Percentiles rank a stretch among this genome's conserved stretches.
Evolutionary conservation across 345 rosid genomes (phyloP).

Genomic region (Mercurialis annua): DNA sequence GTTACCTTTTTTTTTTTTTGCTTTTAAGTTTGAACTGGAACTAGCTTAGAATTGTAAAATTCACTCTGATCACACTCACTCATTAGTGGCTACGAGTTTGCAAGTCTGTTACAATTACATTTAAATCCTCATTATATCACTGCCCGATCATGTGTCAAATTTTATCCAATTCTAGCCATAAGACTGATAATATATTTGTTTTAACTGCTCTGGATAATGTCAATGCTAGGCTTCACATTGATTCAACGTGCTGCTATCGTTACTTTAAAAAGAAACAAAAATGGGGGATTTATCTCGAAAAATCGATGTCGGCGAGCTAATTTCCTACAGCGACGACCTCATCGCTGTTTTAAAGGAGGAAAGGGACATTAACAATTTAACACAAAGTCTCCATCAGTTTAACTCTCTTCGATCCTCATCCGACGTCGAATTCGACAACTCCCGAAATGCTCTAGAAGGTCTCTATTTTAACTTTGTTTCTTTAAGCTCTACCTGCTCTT

Average conservation of each 20-base stretch:
- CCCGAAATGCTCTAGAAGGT: slow-evolving; percentile 45
- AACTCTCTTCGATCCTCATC: slow-evolving; percentile 46
- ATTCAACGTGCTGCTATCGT: neutral
- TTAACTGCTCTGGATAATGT: too few species aligned
- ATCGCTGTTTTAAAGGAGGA: slow-evolving; percentile 43
- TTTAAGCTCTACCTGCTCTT: neutral
- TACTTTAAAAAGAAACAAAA: neutral
- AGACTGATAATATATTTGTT: too few species aligned
- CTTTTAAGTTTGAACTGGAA: too few species aligned
- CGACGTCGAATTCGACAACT: slow-evolving; percentile 40
- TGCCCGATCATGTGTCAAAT: too few species aligned
- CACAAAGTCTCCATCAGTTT: slow-evolving; percentile 40
- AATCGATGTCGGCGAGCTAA: slow-evolving; percentile 43
- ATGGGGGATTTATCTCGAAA: slow-evolving; percentile 50
- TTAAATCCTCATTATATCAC: too few species aligned
- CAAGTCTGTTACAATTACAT: too few species aligned
- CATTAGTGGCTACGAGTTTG: too few species aligned
- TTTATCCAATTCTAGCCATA: too few species aligned
- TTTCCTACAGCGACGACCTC: slow-evolving; percentile 59
- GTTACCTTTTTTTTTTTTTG: too few species aligned
- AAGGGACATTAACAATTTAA: slow-evolving; percentile 37
- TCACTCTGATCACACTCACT: too few species aligned
- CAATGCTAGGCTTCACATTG: too few species aligned
- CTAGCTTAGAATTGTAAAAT: too few species aligned
- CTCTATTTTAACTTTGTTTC: neutral